Percentiles rank a stretch among this genome's conserved stretches.
These are phyloP conservation scores for Teunomyces kruisii DNA, from an alignment of 805 yeast genomes.

Conservation along the genomic window DNA sequence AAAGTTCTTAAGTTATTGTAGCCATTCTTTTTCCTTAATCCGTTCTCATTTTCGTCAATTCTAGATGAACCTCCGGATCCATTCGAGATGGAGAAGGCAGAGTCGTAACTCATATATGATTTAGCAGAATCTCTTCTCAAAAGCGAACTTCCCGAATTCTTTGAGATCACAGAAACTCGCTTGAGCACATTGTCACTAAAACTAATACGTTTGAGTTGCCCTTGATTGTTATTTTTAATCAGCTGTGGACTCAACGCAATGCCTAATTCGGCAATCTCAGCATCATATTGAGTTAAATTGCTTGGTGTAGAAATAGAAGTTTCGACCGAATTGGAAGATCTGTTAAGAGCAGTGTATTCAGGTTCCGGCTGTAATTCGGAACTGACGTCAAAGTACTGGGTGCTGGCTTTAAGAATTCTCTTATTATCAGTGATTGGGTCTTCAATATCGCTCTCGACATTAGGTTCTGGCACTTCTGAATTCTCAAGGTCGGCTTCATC, in stretches of 20 bases:
- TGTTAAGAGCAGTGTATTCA: constrained; percentile 9
- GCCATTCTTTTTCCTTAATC: constrained; percentile 50
- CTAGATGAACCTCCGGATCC: constrained; percentile 13
- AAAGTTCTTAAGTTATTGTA: constrained; percentile 46
- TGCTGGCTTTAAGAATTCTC: constrained; percentile 13
- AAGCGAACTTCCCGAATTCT: constrained; percentile 33
- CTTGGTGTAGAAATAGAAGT: constrained; percentile 35
- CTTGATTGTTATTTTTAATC: constrained; percentile 13
- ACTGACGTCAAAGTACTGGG: constrained; percentile 24
- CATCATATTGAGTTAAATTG: constrained; percentile 38
- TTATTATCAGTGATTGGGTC: neutral
- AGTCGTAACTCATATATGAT: constrained; percentile 62
- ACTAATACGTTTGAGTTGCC: constrained; percentile 20
- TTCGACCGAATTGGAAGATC: constrained; percentile 10
- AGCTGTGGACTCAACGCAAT: constrained; percentile 42
- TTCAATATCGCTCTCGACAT: neutral
- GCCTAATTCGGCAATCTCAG: constrained; percentile 43
- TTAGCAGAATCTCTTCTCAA: constrained; percentile 40
- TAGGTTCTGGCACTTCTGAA: constrained; percentile 12
- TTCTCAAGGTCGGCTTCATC: constrained; percentile 34
- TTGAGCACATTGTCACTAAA: constrained; percentile 19
- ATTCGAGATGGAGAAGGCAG: constrained; percentile 44
- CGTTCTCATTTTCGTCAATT: constrained; percentile 17
- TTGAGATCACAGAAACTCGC: constrained; percentile 22
- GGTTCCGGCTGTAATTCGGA: constrained; percentile 10